Base-by-base conservation (phyloP, 2,329 filamentous ascomycete species). In the Penicillium sp. region DNA sequence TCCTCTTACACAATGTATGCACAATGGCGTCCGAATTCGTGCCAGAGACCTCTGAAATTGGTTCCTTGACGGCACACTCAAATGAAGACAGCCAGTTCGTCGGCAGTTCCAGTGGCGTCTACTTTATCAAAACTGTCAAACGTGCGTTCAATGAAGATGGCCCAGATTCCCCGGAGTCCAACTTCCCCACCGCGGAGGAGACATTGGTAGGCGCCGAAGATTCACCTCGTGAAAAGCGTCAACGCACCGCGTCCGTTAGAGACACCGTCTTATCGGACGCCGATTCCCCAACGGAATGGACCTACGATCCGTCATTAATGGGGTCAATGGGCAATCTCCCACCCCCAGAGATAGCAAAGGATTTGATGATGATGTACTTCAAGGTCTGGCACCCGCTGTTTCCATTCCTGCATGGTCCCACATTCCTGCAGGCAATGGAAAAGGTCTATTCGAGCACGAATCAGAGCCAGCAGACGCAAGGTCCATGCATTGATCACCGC, bases 101-200 rank as follows among this genome's bases (percentile, higher is more conserved):
- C 29, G 80, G 81, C 24, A 81, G 78, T 60, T 79, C 79, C 11
- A 80, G 76, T 39, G 80, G 81, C 3, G 77, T 82, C 43, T 83
- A 78, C 66, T 83, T 83, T 65, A 75, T 80, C 60, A 81, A 83
- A 54, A 82, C 80, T 1, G 81, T 83, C 52, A 77, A 77, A 40
- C 74, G 76, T 31, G 79, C 79, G n/a, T 83, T 83, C 62, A 64
- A 68, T 18, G 68, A 71, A 27, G 66, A 67, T 43, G 47, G 59
- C 8, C 54, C 56, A 4, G 53, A 38, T 13, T 54, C 61, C 24
- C 55, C 59, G 18, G 60, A 54, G 5, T 57, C 56, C 11, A 61
- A 61, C 2, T 71, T 72, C 10, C 70, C 70, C 3, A 62, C 57
- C 2, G 65, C 70, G 32, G 65, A 70, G 49, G 63, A 70, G 22